phyloP scores from a whole-genome alignment of 176 grass and related monocot genomes.

The Puya raimondii region DNA sequence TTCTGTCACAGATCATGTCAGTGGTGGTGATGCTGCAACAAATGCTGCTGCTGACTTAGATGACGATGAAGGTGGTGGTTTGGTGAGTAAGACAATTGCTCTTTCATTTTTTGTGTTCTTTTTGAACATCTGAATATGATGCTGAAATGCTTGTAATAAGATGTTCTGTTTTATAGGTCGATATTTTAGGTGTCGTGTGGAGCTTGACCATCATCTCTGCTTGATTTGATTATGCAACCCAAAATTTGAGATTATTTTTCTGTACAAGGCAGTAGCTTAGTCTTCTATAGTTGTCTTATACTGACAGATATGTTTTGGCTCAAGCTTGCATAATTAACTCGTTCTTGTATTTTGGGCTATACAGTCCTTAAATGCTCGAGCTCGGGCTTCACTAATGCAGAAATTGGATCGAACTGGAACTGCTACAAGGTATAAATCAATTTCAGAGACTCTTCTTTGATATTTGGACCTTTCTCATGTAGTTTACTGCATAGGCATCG shows the following conservation, averaged over 20 bases:
- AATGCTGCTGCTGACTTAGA: slow-evolving; percentile 79
- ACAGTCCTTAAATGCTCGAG: slow-evolving; percentile 89
- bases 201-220: no score
- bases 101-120: slow-evolving; percentile 3
- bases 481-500: no score
- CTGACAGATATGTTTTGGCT: no score
- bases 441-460: no score
- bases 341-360: slow-evolving; percentile 1
- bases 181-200: no score
- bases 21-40: slow-evolving; percentile 45
- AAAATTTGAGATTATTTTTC: background rate
- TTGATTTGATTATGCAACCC: no score
- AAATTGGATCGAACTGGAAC: slow-evolving; percentile 82
- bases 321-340: background rate
- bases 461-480: no score
- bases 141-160: no score
- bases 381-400: slow-evolving; percentile 90
- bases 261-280: background rate
- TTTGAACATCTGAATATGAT: background rate
- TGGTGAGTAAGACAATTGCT: slow-evolving; percentile 42
- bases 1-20: slow-evolving; percentile 71
- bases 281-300: no score
- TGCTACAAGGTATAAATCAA: slow-evolving; percentile 47
- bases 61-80: slow-evolving; percentile 94
- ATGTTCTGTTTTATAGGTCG: no score